Base-by-base conservation (phyloP, 441 rosid genomes). In the Omphalea diandra region DNA sequence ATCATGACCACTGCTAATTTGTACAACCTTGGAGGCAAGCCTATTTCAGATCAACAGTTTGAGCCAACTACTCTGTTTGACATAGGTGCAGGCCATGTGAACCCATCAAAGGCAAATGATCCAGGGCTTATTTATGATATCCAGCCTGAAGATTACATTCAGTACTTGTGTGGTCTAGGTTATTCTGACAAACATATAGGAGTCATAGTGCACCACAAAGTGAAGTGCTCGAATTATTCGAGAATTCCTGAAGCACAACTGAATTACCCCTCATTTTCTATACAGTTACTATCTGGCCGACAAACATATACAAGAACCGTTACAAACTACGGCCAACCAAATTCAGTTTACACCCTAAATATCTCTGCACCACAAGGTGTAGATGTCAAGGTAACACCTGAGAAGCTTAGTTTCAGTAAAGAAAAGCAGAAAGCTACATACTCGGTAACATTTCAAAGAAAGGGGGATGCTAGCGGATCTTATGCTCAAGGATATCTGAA, bases 41-140 rank as follows among this genome's bases (percentile, higher is more conserved):
- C 65, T 18, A 76, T 76, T 36, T 15, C 60, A 3, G 62, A 67
- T 61, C 20, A 74, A 22, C 55, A 46, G 18, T 44, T 43, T 38
- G 41, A 5, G 38, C 32, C 33, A 2, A 68, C 65, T n/a, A 65
- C 36, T 20, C n/a, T 83, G 5, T 85, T 79, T 29, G 85, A 78
- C 11, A 73, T 72, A 0, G 89, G 89, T 47, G 78, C 90, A 29
- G 89, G 93, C 61, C 90, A 86, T 66, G 90, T 85, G 7, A 80
- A 83, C 59, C 83, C 91, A 46, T 60, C 74, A n/a, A 76, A 31
- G 71, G 91, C 89, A 29, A 80, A 73, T 7, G 68, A 85, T 67
- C 90, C 94, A 0, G 87, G 88, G 8, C 61, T 88, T 5, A 41
- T 88, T 36, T 88, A 81, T 4, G 88, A 86, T 52, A 59, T 85